Base-by-base conservation (phyloP, 257 asterid genomes). In the Linaria vulgaris region DNA sequence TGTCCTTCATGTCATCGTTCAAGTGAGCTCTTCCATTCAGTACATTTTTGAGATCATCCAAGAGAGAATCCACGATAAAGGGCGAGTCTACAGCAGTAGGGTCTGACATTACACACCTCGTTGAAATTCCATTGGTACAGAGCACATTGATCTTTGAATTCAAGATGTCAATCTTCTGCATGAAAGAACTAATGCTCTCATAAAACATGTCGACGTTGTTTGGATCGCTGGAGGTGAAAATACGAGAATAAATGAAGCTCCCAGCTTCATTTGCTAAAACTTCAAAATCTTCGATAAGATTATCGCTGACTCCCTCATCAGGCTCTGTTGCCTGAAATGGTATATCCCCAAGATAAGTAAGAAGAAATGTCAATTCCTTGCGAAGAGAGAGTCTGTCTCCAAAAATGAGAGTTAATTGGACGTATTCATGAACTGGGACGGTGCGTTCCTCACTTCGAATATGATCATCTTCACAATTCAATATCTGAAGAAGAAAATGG, bases 401-500 rank as follows among this genome's bases (percentile, higher is more conserved):
- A 6, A 27, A 27, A 27, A 27, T 3, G 3, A 27, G 34, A 27
- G 6, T 27, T 2, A 27, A 27, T 6, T 27, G 4, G 4, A 6
- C 34, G 34, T 27, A 27, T 27, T 27, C 34, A 27, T 27, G 6
- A 27, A 27, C 4, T 27, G 34, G 34, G 34, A 27, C 34, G 34
- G 34, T 27, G 6, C 34, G 34, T 27, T 27, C 19, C 59, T 23
- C 59, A n/a, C 25, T 9, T 5, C 16, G 20, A 54, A 14, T 25
- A 23, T 54, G 19, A 12, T 54, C 17, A 11, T 34, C 9, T 54
- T 12, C 60, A 55, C 43, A 55, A 55, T 55, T 55, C 44, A 55
- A 14, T 55, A 55, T 55, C 43, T 55, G 60, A 55, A 25, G 43
- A 38, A 55, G 60, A 55, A 55, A 55, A 55, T 55, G 38, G 60